These are phyloP conservation scores for Cryptococcus maquisensis DNA, from an alignment of 1,284 basidiomycete genomes.

Conservation along the genomic window DNA sequence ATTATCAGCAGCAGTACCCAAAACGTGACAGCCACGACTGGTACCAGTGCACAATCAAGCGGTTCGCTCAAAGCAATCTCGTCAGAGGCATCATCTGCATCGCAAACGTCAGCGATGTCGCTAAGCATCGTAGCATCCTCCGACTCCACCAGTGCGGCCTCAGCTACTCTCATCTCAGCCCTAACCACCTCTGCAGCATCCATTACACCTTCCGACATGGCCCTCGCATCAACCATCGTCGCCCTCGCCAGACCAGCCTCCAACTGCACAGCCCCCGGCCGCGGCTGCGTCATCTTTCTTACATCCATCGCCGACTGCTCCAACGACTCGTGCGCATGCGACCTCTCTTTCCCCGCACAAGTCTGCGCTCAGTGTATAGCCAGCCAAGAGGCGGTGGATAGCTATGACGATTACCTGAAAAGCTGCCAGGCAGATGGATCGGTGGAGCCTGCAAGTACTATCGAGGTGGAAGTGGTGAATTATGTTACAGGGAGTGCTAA, in stretches of 20 bases:
- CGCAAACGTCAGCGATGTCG: neutral
- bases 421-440: constrained; percentile 5
- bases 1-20: neutral
- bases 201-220: neutral
- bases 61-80: too few species aligned
- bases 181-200: neutral
- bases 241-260: neutral
- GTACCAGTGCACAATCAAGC: neutral
- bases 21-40: neutral
- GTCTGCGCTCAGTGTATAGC: constrained; percentile 14
- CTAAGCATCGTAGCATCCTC: neutral
- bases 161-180: neutral
- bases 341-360: constrained; percentile 10
- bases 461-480: constrained; percentile 3
- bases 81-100: too few species aligned
- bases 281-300: constrained; percentile 10
- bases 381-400: constrained; percentile 3
- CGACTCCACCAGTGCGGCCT: neutral
- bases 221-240: constrained; percentile 2
- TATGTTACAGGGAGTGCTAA: neutral
- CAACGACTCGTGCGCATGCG: constrained; percentile 11
- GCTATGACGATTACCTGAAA: constrained; percentile 9
- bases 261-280: constrained; percentile 5
- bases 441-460: constrained; percentile 4
- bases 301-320: constrained; percentile 4